A percentile compares a stretch with the other conserved stretches of the same genome.
These are phyloP conservation scores for Dictyostelium citrinum DNA, from an alignment of 78 protist species.

Conservation along the genomic window DNA sequence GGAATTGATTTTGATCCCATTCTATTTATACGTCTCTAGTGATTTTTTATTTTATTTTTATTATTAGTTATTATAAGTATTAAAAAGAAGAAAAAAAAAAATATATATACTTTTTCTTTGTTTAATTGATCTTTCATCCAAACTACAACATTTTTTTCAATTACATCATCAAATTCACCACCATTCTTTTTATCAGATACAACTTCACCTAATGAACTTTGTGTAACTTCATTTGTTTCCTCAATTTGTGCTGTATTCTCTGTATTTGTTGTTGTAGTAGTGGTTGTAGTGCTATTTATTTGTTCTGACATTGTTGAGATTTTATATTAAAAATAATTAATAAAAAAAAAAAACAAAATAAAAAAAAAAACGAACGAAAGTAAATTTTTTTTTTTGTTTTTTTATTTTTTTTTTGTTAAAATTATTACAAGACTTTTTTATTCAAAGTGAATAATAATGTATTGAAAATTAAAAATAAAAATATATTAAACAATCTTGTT, in stretches of 20 bases:
- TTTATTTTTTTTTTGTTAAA: no score
- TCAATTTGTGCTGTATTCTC: background rate
- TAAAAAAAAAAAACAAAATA: background rate
- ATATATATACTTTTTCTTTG: slow-evolving; percentile 10
- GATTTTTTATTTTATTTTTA: no score
- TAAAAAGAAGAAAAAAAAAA: background rate
- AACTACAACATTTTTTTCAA: slow-evolving; percentile 27
- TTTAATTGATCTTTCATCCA: slow-evolving; percentile 63
- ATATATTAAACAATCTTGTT: no score
- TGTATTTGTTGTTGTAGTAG: background rate
- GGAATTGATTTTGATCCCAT: slow-evolving; percentile 6
- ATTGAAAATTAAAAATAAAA: no score
- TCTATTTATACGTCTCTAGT: background rate
- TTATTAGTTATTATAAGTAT: no score
- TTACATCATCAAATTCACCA: slow-evolving; percentile 3
- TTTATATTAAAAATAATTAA: background rate
- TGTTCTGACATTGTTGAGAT: background rate
- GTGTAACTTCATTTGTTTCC: background rate
- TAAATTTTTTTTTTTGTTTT: background rate
- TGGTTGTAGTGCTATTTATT: background rate
- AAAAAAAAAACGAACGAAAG: background rate
- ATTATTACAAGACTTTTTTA: no score
- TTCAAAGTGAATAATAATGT: no score
- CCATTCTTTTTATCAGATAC: background rate
- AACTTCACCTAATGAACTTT: slow-evolving; percentile 14